A percentile compares a stretch with the other conserved stretches of the same genome.
phyloP scores from a whole-genome alignment of 1,284 basidiomycete species.

The Sporisorium reilianum region DNA sequence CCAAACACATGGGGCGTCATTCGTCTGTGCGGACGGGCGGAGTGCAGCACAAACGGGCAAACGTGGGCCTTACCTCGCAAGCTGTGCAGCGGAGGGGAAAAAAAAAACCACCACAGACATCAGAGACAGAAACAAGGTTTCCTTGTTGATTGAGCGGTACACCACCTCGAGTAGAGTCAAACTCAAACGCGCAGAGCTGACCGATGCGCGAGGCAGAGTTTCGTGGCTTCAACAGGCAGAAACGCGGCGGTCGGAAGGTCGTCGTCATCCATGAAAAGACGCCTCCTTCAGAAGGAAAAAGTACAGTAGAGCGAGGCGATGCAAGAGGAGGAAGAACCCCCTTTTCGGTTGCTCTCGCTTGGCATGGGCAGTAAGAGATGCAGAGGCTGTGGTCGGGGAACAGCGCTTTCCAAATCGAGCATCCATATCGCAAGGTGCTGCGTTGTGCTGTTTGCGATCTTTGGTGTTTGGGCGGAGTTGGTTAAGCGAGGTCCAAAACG shows the following conservation, averaged over 20 bases:
- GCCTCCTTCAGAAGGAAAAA: background rate
- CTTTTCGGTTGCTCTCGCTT: constrained; percentile 4
- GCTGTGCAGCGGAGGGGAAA: too few species aligned
- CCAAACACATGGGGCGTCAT: constrained; percentile 2
- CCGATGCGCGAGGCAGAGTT: background rate
- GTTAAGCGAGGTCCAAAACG: background rate
- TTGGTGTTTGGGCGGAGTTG: constrained; percentile 1
- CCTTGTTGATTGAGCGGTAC: background rate
- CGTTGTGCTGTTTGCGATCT: background rate
- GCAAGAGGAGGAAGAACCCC: background rate
- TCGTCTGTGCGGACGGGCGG: too few species aligned
- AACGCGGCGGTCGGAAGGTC: background rate
- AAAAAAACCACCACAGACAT: too few species aligned
- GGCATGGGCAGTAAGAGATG: background rate
- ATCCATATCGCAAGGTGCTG: background rate
- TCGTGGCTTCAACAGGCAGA: too few species aligned
- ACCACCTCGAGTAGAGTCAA: too few species aligned
- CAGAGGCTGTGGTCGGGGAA: background rate
- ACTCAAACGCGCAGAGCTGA: background rate
- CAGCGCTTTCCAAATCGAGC: constrained; percentile 9
- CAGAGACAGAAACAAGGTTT: too few species aligned
- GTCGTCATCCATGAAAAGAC: background rate
- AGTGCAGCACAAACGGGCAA: background rate
- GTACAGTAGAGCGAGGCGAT: background rate
- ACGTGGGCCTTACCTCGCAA: too few species aligned